Evolutionary conservation across 73 alveolate species (phyloP), one percentile per base, ranked within the genome.

Genomic region (Paramecium octaurelia): DNA sequence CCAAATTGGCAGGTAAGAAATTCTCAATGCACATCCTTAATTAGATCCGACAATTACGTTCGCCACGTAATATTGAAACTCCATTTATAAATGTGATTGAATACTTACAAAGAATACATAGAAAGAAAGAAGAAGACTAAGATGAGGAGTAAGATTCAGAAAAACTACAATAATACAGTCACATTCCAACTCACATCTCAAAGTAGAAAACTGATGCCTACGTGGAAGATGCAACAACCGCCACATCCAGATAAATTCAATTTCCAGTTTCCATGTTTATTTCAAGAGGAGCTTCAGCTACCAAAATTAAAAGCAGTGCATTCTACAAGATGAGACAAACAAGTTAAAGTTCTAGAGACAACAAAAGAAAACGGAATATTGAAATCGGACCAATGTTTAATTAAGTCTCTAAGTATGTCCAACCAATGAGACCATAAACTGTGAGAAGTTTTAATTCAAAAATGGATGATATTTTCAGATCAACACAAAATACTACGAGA

Each of bases 351-450:
- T 64, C 84, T 14, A 27, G 84, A 64, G 84, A 64, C 14, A 31
- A 27, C 8, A 31, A 64, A 64, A 64, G 3, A 7, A 64, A 27
- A 0, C 42, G 46, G 4, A 27, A 64, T 27, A 11, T 64, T 64
- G 84, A 64, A 24, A 64, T 64, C 1, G 84, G 84, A 12, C 84
- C 84, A 12, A 64, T 64, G 42, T 64, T 64, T 34, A 64, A 64
- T 64, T 20, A 64, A 64, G 84, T 64, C 3, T 31, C 50, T 34
- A 64, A 64, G 9, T 64, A 64, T 64, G 84, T 64, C 9, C 84
- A 31, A 12, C 84, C 84, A 23, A 64, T 64, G 84, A 64, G 84
- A 64, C 84, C 84, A 64, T n/a, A 64, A 31, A 64, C 84, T 4
- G 84, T 64, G 9, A 64, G 46, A 3, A 54, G 35, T 8, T 54